phyloP scores from a whole-genome alignment of 352 stramenopile species.

The Phytophthora citricola region DNA sequence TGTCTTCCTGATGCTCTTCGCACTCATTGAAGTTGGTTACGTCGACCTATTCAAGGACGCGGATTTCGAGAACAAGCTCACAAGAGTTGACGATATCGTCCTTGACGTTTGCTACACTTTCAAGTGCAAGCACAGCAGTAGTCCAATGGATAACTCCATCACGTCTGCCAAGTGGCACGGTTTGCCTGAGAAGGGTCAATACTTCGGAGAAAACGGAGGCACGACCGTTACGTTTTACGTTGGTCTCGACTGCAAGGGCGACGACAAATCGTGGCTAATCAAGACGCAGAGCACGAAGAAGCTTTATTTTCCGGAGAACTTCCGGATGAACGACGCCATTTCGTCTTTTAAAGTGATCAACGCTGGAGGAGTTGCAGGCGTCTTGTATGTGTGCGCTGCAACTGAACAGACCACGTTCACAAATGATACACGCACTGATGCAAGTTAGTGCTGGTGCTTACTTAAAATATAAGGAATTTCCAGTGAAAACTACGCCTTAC shows the following conservation, averaged over 20 bases:
- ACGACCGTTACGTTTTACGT: conserved; percentile 16
- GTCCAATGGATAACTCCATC: conserved; percentile 4
- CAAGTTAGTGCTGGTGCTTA: background rate
- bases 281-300: conserved; percentile 18
- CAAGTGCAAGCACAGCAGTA: background rate
- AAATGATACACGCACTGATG: background rate
- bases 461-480: background rate
- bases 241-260: conserved; percentile 5
- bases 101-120: conserved; percentile 20
- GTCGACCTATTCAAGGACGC: conserved; percentile 14
- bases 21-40: conserved; percentile 5
- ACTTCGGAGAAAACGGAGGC: background rate
- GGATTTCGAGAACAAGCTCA: conserved; percentile 13
- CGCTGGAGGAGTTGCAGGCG: conserved; percentile 7
- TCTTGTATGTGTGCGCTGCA: background rate
- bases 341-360: conserved; percentile 21
- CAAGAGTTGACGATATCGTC: conserved; percentile 8
- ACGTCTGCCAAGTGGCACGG: conserved; percentile 18
- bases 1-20: background rate
- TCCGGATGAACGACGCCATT: conserved; percentile 17
- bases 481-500: background rate
- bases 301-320: conserved; percentile 17
- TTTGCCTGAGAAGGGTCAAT: conserved; percentile 6
- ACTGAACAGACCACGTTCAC: background rate
- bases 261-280: conserved; percentile 8